Evolutionary conservation across 768 basidiomycete species (phyloP).

Genomic region (Postia placenta): DNA sequence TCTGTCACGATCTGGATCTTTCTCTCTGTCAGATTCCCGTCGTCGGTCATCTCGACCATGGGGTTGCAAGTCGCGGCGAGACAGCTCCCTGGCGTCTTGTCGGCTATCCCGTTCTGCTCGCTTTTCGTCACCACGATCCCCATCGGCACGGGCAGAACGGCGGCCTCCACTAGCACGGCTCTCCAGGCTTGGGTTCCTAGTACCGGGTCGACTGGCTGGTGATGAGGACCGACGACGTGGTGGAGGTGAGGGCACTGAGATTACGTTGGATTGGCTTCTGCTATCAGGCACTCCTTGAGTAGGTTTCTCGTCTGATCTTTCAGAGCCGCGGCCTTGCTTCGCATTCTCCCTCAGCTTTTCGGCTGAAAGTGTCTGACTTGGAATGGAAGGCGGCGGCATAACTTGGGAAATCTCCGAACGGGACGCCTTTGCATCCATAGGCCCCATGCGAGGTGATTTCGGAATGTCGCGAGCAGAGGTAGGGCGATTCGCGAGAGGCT

Average conservation of each 20-base stretch:
- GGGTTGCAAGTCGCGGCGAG: slow-evolving; percentile 20
- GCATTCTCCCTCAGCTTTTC: slow-evolving; percentile 80
- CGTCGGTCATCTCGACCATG: slow-evolving; percentile 11
- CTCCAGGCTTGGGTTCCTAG: slow-evolving; percentile 64
- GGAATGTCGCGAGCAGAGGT: slow-evolving; percentile 5
- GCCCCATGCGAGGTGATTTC: slow-evolving; percentile 7
- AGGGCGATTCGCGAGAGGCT: slow-evolving; percentile 6
- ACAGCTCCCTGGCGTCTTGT: slow-evolving; percentile 33
- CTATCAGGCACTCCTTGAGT: slow-evolving; percentile 25
- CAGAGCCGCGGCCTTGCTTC: slow-evolving; percentile 46
- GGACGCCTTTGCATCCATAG: not conserved
- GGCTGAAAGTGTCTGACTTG: slow-evolving; percentile 73
- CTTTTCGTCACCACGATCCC: slow-evolving; percentile 44
- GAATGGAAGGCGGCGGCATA: slow-evolving; percentile 76
- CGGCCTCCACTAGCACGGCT: slow-evolving; percentile 69
- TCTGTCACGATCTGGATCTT: slow-evolving; percentile 22
- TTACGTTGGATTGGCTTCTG: slow-evolving; percentile 41
- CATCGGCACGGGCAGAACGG: slow-evolving; percentile 47
- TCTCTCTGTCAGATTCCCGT: slow-evolving; percentile 12
- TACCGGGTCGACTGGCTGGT: slow-evolving; percentile 59
- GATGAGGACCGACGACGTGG: slow-evolving; percentile 59
- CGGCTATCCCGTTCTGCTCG: slow-evolving; percentile 41
- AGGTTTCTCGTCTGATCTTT: slow-evolving; percentile 34
- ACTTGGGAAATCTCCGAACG: slow-evolving; percentile 30
- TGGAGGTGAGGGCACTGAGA: slow-evolving; percentile 45